Evolutionary conservation across 805 yeast species (phyloP).

Genomic region (Jamesozyma jinghongensis): DNA sequence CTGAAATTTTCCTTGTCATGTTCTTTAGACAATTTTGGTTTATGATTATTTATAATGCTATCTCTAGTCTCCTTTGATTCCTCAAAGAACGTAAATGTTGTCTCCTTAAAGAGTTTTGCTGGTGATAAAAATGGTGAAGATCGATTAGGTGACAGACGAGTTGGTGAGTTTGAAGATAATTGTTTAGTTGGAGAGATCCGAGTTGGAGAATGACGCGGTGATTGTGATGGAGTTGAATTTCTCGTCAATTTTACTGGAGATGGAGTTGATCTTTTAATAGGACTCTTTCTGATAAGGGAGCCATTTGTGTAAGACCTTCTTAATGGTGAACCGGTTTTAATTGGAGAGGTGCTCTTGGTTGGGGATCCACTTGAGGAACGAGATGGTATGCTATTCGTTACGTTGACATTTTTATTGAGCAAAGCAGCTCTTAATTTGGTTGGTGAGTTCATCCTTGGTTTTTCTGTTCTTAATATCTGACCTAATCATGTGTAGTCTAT

Average conservation of each 20-base stretch:
- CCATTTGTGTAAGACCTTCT: no score
- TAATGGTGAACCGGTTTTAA: background rate
- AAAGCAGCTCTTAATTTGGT: conserved; percentile 17
- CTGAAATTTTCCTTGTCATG: conserved; percentile 10
- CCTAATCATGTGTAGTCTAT: no score
- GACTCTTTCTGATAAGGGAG: conserved; percentile 1
- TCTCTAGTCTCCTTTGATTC: conserved; percentile 16
- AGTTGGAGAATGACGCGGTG: no score
- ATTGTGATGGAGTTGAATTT: no score
- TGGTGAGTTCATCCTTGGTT: conserved; percentile 13
- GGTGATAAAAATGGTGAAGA: no score
- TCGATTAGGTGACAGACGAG: no score
- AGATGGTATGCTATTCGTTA: background rate
- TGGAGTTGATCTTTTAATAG: background rate
- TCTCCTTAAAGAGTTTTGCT: background rate
- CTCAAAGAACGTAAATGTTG: conserved; percentile 16
- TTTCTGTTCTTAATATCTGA: background rate
- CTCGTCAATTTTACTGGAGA: no score
- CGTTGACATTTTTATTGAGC: conserved; percentile 17
- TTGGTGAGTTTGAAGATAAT: no score
- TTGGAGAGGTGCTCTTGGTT: conserved; percentile 1
- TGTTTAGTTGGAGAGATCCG: conserved; percentile 2
- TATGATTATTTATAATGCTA: conserved; percentile 10
- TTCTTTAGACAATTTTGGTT: conserved; percentile 19
- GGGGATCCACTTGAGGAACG: conserved; percentile 4